phyloP scores from a whole-genome alignment of 2,329 filamentous ascomycete species.

The Ceratocystis lukuohia region DNA sequence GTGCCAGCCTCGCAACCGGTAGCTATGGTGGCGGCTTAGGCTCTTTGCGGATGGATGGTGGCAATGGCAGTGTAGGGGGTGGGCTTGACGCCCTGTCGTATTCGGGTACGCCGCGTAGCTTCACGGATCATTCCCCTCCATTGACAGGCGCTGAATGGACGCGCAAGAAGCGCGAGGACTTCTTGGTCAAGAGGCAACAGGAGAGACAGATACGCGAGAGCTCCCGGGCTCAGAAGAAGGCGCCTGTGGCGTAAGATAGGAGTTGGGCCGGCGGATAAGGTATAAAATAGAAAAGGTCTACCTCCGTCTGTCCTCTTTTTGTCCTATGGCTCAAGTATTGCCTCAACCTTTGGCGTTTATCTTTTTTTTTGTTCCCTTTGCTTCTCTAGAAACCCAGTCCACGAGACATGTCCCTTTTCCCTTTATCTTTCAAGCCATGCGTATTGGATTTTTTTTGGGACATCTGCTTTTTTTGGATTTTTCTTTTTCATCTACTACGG shows the following conservation, averaged over 20 bases:
- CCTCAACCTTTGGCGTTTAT: too few relatives aligned
- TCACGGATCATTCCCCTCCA: background rate
- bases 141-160: slow-evolving; percentile 24
- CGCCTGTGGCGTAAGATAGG: slow-evolving; percentile 19
- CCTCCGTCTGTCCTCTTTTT: too few relatives aligned
- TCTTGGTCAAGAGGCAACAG: slow-evolving; percentile 17
- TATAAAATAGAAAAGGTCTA: too few relatives aligned
- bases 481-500: slow-evolving; percentile 10
- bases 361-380: too few relatives aligned
- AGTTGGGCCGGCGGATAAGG: background rate
- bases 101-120: slow-evolving; percentile 11
- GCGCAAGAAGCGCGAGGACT: slow-evolving; percentile 25
- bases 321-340: too few relatives aligned
- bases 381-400: too few relatives aligned
- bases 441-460: slow-evolving; percentile 11
- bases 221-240: slow-evolving; percentile 28
- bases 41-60: background rate
- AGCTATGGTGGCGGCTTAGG: background rate
- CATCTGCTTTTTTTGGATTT: slow-evolving; percentile 12
- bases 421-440: background rate
- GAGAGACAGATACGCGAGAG: slow-evolving; percentile 11
- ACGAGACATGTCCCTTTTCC: background rate
- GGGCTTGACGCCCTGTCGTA: background rate
- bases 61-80: background rate
- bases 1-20: slow-evolving; percentile 26